phyloP scores from a whole-genome alignment of 495 filamentous ascomycete genomes.

The Lasiosphaeria ovina region DNA sequence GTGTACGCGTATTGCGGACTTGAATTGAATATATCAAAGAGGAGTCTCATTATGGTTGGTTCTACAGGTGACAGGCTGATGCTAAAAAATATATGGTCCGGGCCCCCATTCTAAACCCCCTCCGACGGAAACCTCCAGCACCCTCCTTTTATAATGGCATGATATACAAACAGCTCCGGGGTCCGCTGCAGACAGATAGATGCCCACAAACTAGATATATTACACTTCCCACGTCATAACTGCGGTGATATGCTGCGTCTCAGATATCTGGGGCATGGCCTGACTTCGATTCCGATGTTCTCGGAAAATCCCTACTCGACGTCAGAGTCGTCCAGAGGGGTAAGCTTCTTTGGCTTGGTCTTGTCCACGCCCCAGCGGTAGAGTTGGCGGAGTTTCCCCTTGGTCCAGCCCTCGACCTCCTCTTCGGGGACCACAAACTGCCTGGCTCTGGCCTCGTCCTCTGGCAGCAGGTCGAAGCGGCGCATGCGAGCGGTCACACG shows the following conservation, averaged over 20 bases:
- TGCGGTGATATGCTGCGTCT: no score
- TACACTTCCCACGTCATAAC: no score
- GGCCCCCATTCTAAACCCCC: background rate
- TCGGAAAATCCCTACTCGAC: conserved; percentile 15
- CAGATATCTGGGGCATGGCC: no score
- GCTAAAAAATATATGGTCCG: background rate
- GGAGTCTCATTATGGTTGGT: conserved; percentile 12
- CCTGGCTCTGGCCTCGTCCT: conserved; percentile 65
- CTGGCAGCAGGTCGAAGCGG: conserved; percentile 61
- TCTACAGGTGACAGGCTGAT: conserved; percentile 1
- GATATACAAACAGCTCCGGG: no score
- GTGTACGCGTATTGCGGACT: background rate
- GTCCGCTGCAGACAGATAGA: no score
- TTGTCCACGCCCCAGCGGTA: conserved; percentile 43
- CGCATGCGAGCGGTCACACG: conserved; percentile 81
- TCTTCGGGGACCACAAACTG: conserved; percentile 61
- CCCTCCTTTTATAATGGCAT: no score
- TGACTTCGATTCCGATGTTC: background rate
- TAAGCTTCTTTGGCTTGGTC: conserved; percentile 24
- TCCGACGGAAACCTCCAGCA: background rate
- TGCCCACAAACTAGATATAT: no score
- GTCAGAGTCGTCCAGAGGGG: conserved; percentile 26
- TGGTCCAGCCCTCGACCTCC: conserved; percentile 64
- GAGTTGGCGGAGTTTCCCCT: conserved; percentile 45
- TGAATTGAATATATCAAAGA: background rate